Percentiles rank a stretch among this genome's conserved stretches.
These are phyloP conservation scores for Astragalus membranaceus DNA, from an alignment of 306 rosid species.

Conservation along the genomic window DNA sequence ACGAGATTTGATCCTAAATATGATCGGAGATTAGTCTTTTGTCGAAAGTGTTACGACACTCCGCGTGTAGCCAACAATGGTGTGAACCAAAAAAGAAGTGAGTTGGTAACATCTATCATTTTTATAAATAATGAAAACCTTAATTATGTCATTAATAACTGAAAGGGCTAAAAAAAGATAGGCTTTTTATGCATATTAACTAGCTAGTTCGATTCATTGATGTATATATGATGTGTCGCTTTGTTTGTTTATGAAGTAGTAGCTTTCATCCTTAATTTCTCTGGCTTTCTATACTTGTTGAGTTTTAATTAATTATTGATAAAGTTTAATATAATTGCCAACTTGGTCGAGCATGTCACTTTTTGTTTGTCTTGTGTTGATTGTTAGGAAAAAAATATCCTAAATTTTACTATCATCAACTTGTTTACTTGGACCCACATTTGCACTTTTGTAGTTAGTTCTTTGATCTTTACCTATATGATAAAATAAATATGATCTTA, in stretches of 20 bases:
- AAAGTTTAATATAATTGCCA: slow-evolving; percentile 3
- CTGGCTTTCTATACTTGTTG: neutral
- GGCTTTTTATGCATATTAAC: no score
- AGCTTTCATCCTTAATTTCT: neutral
- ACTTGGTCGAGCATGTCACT: neutral
- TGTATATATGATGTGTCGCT: neutral
- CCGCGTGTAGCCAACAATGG: no score
- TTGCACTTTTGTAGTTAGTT: slow-evolving; percentile 11
- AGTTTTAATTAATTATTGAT: neutral
- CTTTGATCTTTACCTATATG: neutral
- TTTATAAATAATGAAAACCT: no score
- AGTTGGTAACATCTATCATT: no score
- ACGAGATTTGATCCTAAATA: no score
- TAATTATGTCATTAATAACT: no score
- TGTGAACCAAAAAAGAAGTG: no score
- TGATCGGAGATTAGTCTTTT: no score
- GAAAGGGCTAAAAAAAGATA: no score
- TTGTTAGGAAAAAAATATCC: neutral
- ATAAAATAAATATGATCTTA: slow-evolving; percentile 22
- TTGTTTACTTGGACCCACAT: neutral
- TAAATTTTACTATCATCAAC: neutral
- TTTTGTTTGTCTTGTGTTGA: neutral
- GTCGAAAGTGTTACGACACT: no score
- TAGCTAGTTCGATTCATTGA: neutral
- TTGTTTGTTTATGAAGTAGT: neutral